Base-by-base conservation (phyloP, 345 rosid genomes). In the Eucalyptus erythrocorys region DNA sequence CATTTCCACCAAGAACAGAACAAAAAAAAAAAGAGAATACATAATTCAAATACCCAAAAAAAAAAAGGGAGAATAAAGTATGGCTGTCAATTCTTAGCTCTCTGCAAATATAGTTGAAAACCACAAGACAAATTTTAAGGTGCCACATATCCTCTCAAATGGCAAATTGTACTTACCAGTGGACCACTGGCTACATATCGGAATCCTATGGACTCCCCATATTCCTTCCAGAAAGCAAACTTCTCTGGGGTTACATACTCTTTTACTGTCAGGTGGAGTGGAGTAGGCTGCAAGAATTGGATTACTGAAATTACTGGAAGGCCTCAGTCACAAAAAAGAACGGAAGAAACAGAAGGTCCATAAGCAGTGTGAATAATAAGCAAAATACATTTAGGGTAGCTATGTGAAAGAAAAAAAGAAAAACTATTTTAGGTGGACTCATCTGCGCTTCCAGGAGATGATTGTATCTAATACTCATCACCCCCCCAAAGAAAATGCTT, bases 161-260 rank as follows among this genome's bases (percentile, higher is more conserved):
- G 48, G 34, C 37, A 66, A 13, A 57, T 34, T 42, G 34, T 88
- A 86, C 92, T 95, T 96, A 98, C 99, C 97, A 97, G 85, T 66
- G 99, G 99, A 8, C 99, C 99, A 51, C 99, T 98, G 51, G 99
- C 99, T 68, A 98, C 97, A 90, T 96, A 98, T 11, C 97, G 97
- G 89, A 98, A 98, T 86, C 99, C 99, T 27, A 95, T 94, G 24
- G 99, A 94, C 92, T 98, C 99, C 89, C 99, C 99, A 85, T 96
- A 97, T 80, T 93, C 95, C 94, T 97, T 98, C 99, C 99, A 98
- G 92, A 91, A 96, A 71, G 92, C 95, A 93, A 97, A 98, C 89
- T 96, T 98, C 93, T 98, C 99, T 6, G 99, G 99, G 45, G 96
- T 93, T 71, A 98, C 97, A 68, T 96, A 98, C 89, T 98, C 99